A percentile compares a stretch with the other conserved stretches of the same genome.
phyloP scores from a whole-genome alignment of 2,329 filamentous ascomycete genomes.

The Apiospora marii region DNA sequence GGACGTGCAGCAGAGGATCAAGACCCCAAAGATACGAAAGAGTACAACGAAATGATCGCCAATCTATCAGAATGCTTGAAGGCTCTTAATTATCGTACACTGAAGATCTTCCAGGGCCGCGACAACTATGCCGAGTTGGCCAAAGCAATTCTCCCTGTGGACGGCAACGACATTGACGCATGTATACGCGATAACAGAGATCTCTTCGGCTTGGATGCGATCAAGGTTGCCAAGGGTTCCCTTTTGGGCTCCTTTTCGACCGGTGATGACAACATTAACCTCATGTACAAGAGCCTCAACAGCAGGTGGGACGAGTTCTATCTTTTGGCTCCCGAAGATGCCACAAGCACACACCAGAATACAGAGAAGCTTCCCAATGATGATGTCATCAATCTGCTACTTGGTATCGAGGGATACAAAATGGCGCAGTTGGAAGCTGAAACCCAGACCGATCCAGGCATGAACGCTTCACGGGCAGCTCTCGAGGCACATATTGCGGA shows the following conservation, averaged over 20 bases:
- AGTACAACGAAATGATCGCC: neutral
- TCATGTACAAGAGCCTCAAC: neutral
- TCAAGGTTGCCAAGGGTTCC: neutral
- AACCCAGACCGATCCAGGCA: neutral
- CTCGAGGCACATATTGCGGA: neutral
- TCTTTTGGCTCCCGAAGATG: neutral
- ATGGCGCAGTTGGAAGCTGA: neutral
- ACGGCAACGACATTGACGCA: neutral
- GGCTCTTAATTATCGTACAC: conserved; percentile 4
- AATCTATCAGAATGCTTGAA: neutral
- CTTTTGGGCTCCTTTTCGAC: neutral
- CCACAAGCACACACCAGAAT: neutral
- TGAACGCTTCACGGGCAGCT: neutral
- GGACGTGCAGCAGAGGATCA: neutral
- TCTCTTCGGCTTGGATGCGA: neutral
- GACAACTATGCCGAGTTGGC: conserved; percentile 12
- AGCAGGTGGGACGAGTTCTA: conserved; percentile 9
- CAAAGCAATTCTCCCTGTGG: neutral
- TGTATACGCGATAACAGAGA: neutral
- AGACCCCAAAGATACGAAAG: neutral
- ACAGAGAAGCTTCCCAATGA: neutral
- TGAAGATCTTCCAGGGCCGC: conserved; percentile 5
- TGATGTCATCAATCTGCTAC: neutral
- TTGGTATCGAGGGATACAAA: neutral
- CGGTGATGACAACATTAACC: neutral